A percentile compares a stretch with the other conserved stretches of the same genome.
Conservation (phyloP, 768 basidiomycete species). For the Naganishia randhawae region DNA sequence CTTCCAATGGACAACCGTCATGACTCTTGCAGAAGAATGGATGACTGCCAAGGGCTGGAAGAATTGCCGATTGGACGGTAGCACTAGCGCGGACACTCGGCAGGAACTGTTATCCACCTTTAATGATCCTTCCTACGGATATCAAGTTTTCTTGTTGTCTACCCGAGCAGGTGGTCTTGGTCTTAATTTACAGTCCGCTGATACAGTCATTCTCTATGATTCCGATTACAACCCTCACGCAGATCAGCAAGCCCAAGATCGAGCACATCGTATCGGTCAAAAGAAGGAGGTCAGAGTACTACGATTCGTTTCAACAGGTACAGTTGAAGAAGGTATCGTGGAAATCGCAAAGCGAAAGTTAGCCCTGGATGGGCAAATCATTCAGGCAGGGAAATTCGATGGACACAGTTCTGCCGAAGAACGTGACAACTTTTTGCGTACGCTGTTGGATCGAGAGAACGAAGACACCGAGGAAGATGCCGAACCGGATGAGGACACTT, state of each 20-base stretch:
- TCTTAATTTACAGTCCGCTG: conserved; percentile 91
- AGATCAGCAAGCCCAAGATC: conserved; percentile 98
- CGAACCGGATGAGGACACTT: conserved; percentile 58
- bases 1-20: conserved; percentile 99
- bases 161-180: conserved; percentile 90
- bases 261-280: conserved; percentile 97
- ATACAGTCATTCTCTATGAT: conserved; percentile 80
- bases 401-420: conserved; percentile 98
- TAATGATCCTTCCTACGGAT: conserved; percentile 83
- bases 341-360: conserved; percentile 91
- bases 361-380: conserved; percentile 98
- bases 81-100: conserved; percentile 92
- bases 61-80: conserved; percentile 89
- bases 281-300: conserved; percentile 96
- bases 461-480: conserved; percentile 52
- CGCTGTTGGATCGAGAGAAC: conserved; percentile 58
- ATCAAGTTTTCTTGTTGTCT: conserved; percentile 86
- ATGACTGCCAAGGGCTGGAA: conserved; percentile 80
- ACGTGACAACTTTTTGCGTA: conserved; percentile 92
- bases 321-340: conserved; percentile 97
- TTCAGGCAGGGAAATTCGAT: conserved; percentile 97
- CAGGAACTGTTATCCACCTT: conserved; percentile 78
- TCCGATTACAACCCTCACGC: conserved; percentile 88
- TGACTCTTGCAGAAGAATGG: conserved; percentile 98
- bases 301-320: conserved; percentile 95